Evolutionary conservation across 2,329 filamentous ascomycete species (phyloP), one percentile per base, ranked within the genome.

Genomic region (Verruconis gallopava): DNA sequence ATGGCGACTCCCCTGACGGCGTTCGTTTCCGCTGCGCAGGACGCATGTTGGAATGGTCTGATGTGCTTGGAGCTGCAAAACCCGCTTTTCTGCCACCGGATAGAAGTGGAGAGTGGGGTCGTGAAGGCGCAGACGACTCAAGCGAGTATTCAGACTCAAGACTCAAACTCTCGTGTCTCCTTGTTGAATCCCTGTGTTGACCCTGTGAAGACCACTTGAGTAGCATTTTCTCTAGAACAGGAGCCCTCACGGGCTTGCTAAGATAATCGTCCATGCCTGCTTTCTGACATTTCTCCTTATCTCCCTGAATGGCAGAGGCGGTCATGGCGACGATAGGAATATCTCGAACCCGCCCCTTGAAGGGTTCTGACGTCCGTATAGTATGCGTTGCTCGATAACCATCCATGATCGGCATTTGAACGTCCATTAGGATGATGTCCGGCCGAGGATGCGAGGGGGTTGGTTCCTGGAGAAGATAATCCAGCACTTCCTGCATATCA

Each of bases 261-360:
- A 84, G 63, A 51, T 83, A 81, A 52, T 83, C 79, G 49, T 85
- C 80, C 81, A 85, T 85, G 21, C 81, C 81, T 5, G 79, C 78
- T 46, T 69, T 71, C 46, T 73, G 72, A 53, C 81, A 85, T 54
- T 84, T 85, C 54, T 85, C 81, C 38, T 72, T 68, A 51, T 86
- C 81, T 3, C 81, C 81, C 53, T 84, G 79, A 32, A 85, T 85
- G 1, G 81, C 81, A 3, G 77, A 82, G 3, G 81, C 82, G 0
- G 81, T 86, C 79, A 86, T 84, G n/a, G 81, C 81, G 28, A 86
- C 77, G 39, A 86, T 84, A 0, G 81, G 81, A 4, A 84, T 77
- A 34, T 77, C 66, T 42, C 69, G 66, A 3, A 73, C 56, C 14
- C 60, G 69, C 2, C 63, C 52, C 32, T 71, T 76, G 59, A 81